phyloP scores from a whole-genome alignment of 208 protist species.

The Leishmania tropica region DNA sequence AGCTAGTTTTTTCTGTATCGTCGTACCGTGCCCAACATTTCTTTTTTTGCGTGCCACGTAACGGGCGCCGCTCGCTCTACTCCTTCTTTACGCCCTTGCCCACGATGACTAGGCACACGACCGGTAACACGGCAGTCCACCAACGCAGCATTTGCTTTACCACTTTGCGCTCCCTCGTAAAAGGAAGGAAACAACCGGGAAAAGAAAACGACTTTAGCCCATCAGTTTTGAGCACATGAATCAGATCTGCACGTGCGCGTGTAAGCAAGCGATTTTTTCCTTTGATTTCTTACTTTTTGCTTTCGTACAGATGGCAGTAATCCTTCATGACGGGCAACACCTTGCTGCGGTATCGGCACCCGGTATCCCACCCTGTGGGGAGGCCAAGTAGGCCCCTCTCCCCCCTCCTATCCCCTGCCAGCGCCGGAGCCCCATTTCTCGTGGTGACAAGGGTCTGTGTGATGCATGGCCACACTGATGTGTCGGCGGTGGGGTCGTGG shows the following conservation, averaged over 20 bases:
- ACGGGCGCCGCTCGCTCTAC: background rate
- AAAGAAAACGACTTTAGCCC: background rate
- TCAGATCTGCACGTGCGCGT: background rate
- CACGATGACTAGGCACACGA: background rate
- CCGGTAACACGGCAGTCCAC: background rate
- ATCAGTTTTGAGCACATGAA: background rate
- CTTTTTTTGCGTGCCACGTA: background rate
- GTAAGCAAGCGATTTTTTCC: background rate
- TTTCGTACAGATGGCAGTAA: background rate
- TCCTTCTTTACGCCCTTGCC: background rate
- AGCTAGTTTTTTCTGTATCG: background rate
- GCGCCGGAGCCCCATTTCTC: background rate
- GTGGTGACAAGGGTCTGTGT: background rate
- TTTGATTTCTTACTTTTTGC: background rate
- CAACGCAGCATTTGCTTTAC: background rate
- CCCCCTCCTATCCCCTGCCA: background rate
- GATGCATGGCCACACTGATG: too few species aligned
- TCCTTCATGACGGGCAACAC: background rate
- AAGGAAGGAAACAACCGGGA: background rate
- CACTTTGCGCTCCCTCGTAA: background rate
- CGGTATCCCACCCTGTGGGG: background rate
- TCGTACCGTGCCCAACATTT: background rate
- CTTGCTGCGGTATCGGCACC: background rate
- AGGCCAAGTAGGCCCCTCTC: background rate
- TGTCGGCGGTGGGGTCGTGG: too few species aligned